These are phyloP conservation scores for Coprinellus aureogranulatus DNA, from an alignment of 768 basidiomycete species.

Conservation along the genomic window DNA sequence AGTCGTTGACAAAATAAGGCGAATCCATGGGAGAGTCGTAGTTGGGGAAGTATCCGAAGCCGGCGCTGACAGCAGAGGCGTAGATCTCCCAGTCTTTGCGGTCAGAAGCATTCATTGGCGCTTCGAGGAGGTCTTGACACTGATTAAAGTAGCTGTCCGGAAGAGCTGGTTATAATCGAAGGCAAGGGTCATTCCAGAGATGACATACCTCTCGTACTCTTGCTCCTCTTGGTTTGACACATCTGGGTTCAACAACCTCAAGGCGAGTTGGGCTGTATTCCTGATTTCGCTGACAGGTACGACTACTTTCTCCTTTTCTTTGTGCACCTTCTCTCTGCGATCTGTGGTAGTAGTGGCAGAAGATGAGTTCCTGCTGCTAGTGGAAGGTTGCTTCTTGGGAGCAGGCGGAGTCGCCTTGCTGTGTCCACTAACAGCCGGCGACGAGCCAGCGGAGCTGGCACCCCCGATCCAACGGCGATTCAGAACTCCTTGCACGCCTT, in stretches of 20 bases:
- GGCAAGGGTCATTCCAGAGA: no score
- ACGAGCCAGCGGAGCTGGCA: no score
- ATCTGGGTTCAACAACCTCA: constrained; percentile 54
- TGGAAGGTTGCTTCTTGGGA: no score
- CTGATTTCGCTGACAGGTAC: constrained; percentile 37
- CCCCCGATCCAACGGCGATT: no score
- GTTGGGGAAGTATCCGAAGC: constrained; percentile 35
- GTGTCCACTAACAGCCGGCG: no score
- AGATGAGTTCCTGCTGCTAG: no score
- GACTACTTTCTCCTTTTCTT: constrained; percentile 16
- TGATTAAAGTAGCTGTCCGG: constrained; percentile 67
- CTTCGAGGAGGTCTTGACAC: constrained; percentile 61
- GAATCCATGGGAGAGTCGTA: constrained; percentile 12
- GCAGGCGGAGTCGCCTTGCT: no score
- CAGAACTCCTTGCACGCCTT: no score
- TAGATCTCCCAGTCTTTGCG: constrained; percentile 60
- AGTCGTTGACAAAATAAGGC: no score
- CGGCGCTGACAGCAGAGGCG: constrained; percentile 48
- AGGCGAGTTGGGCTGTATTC: constrained; percentile 61
- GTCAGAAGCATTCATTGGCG: constrained; percentile 52
- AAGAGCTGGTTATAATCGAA: no score
- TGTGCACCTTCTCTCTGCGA: no score
- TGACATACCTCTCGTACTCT: constrained; percentile 68
- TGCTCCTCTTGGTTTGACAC: constrained; percentile 63
- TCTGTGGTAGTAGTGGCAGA: no score